A percentile compares a stretch with the other conserved stretches of the same genome.
phyloP scores from a whole-genome alignment of 495 filamentous ascomycete species.

The Aspergillus incahuasiensis region DNA sequence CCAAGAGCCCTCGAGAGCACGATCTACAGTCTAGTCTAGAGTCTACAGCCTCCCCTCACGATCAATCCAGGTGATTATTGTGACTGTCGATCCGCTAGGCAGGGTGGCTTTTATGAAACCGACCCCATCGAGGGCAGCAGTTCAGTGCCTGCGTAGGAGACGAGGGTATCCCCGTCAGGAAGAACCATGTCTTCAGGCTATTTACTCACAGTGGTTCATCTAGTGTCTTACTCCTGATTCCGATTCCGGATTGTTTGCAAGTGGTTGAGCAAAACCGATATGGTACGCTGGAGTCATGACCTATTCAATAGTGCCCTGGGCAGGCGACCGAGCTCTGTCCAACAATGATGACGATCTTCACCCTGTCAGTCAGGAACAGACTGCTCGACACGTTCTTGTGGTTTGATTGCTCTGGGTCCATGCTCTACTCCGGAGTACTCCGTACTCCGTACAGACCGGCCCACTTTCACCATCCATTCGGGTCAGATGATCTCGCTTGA shows the following conservation, averaged over 20 bases:
- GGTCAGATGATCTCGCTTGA: slow-evolving; percentile 19
- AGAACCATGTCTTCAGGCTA: not conserved
- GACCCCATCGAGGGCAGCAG: slow-evolving; percentile 9
- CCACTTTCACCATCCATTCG: slow-evolving; percentile 6
- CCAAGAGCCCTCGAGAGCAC: not conserved
- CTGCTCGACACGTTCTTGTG: slow-evolving; percentile 2
- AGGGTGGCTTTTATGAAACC: slow-evolving; percentile 5
- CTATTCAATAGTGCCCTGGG: not conserved
- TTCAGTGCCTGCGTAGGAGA: slow-evolving; percentile 23
- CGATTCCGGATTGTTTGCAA: not conserved
- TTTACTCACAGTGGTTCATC: not conserved
- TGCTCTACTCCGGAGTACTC: too few relatives aligned
- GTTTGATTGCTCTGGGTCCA: slow-evolving; percentile 8
- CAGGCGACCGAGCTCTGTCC: not conserved
- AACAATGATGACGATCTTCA: slow-evolving; percentile 2
- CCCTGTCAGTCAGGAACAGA: slow-evolving; percentile 2
- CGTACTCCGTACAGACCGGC: not conserved
- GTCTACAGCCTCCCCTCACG: not conserved
- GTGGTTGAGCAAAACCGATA: not conserved
- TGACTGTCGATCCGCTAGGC: slow-evolving; percentile 5
- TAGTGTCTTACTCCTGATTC: not conserved
- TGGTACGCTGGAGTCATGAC: too few relatives aligned
- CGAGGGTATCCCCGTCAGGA: slow-evolving; percentile 21
- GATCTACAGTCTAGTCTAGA: slow-evolving; percentile 17
- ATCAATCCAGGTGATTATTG: slow-evolving; percentile 9